Evolutionary conservation across 1,284 basidiomycete genomes (phyloP).

Genomic region (Tilletia setariae): DNA sequence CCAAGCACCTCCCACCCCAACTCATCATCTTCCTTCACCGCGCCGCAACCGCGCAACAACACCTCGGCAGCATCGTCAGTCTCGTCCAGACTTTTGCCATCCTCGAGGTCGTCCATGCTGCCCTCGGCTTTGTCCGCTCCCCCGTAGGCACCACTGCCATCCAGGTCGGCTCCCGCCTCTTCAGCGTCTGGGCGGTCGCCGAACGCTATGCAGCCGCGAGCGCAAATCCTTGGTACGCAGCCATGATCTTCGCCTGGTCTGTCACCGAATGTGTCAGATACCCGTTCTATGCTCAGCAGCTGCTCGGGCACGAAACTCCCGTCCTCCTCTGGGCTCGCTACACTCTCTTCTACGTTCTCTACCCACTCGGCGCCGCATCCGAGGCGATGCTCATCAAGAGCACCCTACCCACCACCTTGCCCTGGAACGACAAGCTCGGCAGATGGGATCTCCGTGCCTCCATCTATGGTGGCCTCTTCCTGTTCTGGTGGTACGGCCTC

Average conservation of each 20-base stretch:
- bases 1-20: slow-evolving; percentile 27
- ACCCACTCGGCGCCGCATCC: slow-evolving; percentile 83
- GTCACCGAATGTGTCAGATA: slow-evolving; percentile 89
- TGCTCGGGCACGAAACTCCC: slow-evolving; percentile 54
- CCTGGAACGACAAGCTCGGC: slow-evolving; percentile 24
- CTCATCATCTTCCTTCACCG: slow-evolving; percentile 33
- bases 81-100: slow-evolving; percentile 44
- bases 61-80: slow-evolving; percentile 39
- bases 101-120: slow-evolving; percentile 64
- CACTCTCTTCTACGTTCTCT: slow-evolving; percentile 86
- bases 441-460: slow-evolving; percentile 34
- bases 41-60: slow-evolving; percentile 32
- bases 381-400: slow-evolving; percentile 81
- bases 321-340: slow-evolving; percentile 62
- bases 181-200: slow-evolving; percentile 72
- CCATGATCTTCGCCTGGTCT: slow-evolving; percentile 92
- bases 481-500: slow-evolving; percentile 85
- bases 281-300: slow-evolving; percentile 74
- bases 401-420: slow-evolving; percentile 63
- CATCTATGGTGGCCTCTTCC: slow-evolving; percentile 66
- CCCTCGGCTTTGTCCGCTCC: slow-evolving; percentile 77
- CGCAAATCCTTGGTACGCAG: slow-evolving; percentile 74
- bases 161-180: slow-evolving; percentile 82
- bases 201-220: slow-evolving; percentile 43
- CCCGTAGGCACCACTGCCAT: slow-evolving; percentile 75